These are phyloP conservation scores for Fraxinus quadrangulata DNA, from an alignment of 257 asterid genomes.

Conservation along the genomic window DNA sequence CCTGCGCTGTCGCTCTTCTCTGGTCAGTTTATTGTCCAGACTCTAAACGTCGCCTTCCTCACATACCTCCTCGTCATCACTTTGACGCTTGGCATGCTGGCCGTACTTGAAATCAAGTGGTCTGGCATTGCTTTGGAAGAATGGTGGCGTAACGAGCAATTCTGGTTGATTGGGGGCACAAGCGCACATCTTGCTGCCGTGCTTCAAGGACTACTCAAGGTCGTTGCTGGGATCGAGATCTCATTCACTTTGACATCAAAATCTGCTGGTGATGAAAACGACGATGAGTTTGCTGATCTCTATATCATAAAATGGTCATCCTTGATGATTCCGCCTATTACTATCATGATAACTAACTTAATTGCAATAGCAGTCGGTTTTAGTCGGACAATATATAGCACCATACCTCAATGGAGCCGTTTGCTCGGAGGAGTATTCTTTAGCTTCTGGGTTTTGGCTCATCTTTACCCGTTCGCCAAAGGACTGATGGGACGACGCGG, in stretches of 20 bases:
- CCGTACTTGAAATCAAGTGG: conserved; percentile 76
- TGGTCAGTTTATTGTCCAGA: conserved; percentile 66
- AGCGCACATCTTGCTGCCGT: conserved; percentile 87
- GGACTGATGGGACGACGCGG: conserved; percentile 83
- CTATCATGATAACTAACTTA: conserved; percentile 61
- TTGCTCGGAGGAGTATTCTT: conserved; percentile 75
- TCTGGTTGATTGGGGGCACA: conserved; percentile 80
- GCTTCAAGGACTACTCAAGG: conserved; percentile 73
- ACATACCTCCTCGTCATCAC: conserved; percentile 59
- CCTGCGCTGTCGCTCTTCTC: conserved; percentile 79
- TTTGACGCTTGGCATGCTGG: conserved; percentile 59
- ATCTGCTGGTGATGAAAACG: conserved; percentile 66
- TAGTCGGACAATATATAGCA: conserved; percentile 66
- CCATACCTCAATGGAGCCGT: conserved; percentile 74
- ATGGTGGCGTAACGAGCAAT: conserved; percentile 85
- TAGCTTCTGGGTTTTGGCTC: conserved; percentile 85
- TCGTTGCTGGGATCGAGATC: conserved; percentile 74
- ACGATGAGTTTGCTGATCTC: conserved; percentile 64
- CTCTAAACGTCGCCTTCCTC: conserved; percentile 64
- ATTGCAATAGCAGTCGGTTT: conserved; percentile 70
- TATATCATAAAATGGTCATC: conserved; percentile 65
- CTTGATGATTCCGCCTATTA: conserved; percentile 67
- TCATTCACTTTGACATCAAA: conserved; percentile 73
- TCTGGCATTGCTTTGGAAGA: conserved; percentile 67
- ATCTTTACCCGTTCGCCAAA: conserved; percentile 72